Conservation (phyloP, 805 yeast species). For the Citeromyces matritensis region DNA sequence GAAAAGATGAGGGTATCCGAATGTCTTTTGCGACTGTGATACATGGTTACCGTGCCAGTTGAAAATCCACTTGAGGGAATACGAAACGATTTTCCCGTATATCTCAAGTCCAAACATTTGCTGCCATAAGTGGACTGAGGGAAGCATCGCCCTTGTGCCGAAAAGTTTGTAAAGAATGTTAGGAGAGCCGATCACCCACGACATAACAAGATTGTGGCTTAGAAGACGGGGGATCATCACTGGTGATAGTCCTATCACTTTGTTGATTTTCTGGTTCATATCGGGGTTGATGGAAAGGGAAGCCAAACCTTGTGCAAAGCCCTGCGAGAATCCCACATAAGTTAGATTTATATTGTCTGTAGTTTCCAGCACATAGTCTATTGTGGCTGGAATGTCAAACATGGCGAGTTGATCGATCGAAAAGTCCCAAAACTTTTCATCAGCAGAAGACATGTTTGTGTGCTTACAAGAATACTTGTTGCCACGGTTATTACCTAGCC, state of each 20-base stretch:
- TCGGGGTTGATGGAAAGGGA: slow-evolving; percentile 59
- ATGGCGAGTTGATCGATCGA: slow-evolving; percentile 86
- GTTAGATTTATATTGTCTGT: slow-evolving; percentile 31
- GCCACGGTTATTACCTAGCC: slow-evolving; percentile 88
- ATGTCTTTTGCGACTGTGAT: slow-evolving; percentile 23
- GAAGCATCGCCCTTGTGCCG: slow-evolving; percentile 60
- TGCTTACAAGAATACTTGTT: slow-evolving; percentile 88
- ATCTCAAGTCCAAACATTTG: slow-evolving; percentile 33
- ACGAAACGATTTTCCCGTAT: slow-evolving; percentile 28
- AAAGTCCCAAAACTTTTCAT: slow-evolving; percentile 71
- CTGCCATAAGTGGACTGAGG: slow-evolving; percentile 52
- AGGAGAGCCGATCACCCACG: slow-evolving; percentile 53
- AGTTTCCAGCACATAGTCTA: slow-evolving; percentile 52
- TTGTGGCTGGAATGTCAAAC: slow-evolving; percentile 77
- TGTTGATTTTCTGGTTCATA: slow-evolving; percentile 38
- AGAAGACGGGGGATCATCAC: slow-evolving; percentile 90
- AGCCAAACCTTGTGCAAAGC: slow-evolving; percentile 90
- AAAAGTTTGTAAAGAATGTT: slow-evolving; percentile 65
- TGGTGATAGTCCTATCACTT: slow-evolving; percentile 54
- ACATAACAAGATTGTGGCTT: slow-evolving; percentile 47
- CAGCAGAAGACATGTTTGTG: slow-evolving; percentile 19
- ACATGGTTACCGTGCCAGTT: slow-evolving; percentile 32
- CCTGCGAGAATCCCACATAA: slow-evolving; percentile 89
- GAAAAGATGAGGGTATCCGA: slow-evolving; percentile 36
- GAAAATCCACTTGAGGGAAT: slow-evolving; percentile 26